Conservation (phyloP, 2,329 filamentous ascomycete genomes). For the Xylariaceae sp. region DNA sequence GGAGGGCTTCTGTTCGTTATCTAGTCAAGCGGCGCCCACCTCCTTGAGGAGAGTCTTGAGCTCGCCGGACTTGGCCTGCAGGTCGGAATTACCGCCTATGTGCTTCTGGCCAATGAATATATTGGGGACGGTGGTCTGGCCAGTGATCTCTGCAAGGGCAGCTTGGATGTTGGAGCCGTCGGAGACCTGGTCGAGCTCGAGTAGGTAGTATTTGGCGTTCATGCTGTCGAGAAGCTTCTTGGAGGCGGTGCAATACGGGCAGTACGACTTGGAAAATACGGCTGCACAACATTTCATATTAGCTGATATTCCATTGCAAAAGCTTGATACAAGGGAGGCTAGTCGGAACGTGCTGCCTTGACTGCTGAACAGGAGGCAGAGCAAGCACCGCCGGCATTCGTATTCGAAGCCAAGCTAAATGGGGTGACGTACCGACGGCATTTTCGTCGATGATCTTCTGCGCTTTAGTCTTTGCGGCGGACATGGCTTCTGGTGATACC, state of each 20-base stretch:
- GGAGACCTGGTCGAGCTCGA: slow-evolving; percentile 85
- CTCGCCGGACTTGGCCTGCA: slow-evolving; percentile 70
- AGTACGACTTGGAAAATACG: slow-evolving; percentile 97
- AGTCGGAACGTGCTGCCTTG: too few relatives aligned
- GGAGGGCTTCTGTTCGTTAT: slow-evolving; percentile 16
- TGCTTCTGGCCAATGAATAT: slow-evolving; percentile 91
- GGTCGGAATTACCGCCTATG: slow-evolving; percentile 94
- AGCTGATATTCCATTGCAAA: slow-evolving; percentile 6
- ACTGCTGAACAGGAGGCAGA: background rate
- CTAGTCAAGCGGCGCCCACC: slow-evolving; percentile 65
- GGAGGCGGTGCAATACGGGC: slow-evolving; percentile 84
- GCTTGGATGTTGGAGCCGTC: slow-evolving; percentile 85
- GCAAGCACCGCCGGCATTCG: background rate
- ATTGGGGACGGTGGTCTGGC: slow-evolving; percentile 92
- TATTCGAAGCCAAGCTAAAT: slow-evolving; percentile 9
- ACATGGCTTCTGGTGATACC: slow-evolving; percentile 71
- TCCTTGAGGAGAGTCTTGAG: slow-evolving; percentile 68
- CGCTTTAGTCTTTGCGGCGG: slow-evolving; percentile 81
- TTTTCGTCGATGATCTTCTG: slow-evolving; percentile 89
- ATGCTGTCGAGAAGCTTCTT: slow-evolving; percentile 75
- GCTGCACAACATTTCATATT: slow-evolving; percentile 53
- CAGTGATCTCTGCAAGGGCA: slow-evolving; percentile 78
- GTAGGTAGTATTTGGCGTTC: slow-evolving; percentile 73
- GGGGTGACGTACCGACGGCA: slow-evolving; percentile 68
- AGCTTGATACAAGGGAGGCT: background rate